These are phyloP conservation scores for Paracoccidioides brasiliensis DNA, from an alignment of 2,329 filamentous ascomycete species.

Conservation along the genomic window DNA sequence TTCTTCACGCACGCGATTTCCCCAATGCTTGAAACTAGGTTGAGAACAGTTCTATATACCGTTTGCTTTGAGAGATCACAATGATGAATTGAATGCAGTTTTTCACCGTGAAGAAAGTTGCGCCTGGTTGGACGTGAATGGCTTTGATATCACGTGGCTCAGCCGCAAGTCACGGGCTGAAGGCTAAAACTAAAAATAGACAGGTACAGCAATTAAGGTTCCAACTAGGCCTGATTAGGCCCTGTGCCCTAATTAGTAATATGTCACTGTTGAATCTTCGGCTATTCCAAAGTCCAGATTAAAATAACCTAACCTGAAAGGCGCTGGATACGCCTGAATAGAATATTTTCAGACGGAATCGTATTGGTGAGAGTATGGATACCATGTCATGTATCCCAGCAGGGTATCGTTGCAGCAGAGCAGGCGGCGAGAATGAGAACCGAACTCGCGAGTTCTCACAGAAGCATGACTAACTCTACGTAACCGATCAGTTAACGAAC, in stretches of 20 bases:
- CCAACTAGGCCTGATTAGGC: background rate
- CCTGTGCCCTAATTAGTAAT: background rate
- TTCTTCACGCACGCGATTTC: too few species aligned
- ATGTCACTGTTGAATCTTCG: too few species aligned
- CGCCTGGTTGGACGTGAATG: background rate
- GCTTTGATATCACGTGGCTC: background rate
- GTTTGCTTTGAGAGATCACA: background rate
- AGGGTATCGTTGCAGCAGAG: background rate
- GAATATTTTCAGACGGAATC: too few species aligned
- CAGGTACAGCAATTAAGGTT: background rate
- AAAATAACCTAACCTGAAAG: too few species aligned
- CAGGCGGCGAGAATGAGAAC: too few species aligned
- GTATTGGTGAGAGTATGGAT: too few species aligned
- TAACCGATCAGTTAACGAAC: background rate
- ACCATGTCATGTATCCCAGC: background rate
- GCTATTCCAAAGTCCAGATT: too few species aligned
- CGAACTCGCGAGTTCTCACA: too few species aligned
- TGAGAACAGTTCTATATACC: too few species aligned
- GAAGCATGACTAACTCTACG: background rate
- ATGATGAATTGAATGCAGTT: too few species aligned
- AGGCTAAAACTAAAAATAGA: conserved; percentile 3
- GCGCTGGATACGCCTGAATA: too few species aligned
- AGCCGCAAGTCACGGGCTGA: conserved; percentile 2
- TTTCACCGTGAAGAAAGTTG: background rate
- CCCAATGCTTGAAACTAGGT: too few species aligned